Conservation (phyloP, 2,329 filamentous ascomycete species). For the Zymoseptoria tritici region DNA sequence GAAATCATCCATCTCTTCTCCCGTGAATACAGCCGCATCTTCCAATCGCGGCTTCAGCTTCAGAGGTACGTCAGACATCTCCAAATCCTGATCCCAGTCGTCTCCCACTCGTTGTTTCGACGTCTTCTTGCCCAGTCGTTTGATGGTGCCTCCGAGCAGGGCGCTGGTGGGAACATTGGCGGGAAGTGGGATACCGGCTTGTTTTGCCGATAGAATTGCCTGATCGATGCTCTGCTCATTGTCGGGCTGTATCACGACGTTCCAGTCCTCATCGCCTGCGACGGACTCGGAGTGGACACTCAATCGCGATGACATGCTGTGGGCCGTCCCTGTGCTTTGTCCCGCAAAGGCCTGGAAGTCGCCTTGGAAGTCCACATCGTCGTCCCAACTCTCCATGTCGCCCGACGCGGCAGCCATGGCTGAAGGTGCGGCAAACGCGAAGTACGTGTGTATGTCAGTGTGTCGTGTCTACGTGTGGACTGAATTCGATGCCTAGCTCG, state of each 20-base stretch:
- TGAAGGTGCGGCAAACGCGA: slow-evolving; percentile 4
- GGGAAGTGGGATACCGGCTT: slow-evolving; percentile 86
- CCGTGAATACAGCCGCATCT: slow-evolving; percentile 26
- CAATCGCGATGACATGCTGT: slow-evolving; percentile 69
- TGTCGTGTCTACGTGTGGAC: not conserved
- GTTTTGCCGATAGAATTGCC: slow-evolving; percentile 79
- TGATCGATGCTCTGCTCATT: slow-evolving; percentile 77
- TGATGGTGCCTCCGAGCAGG: slow-evolving; percentile 85
- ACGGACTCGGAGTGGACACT: slow-evolving; percentile 71
- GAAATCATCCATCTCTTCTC: slow-evolving; percentile 59
- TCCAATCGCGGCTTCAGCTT: slow-evolving; percentile 34
- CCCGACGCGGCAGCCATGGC: slow-evolving; percentile 52
- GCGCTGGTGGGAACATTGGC: slow-evolving; percentile 81
- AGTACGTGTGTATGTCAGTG: not conserved
- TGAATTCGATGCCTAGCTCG: not conserved
- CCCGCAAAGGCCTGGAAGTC: slow-evolving; percentile 47
- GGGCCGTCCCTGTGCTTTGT: slow-evolving; percentile 61
- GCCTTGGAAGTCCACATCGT: slow-evolving; percentile 48
- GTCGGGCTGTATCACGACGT: slow-evolving; percentile 74
- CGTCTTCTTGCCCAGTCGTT: slow-evolving; percentile 62
- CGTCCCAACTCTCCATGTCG: slow-evolving; percentile 59
- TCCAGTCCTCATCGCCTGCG: slow-evolving; percentile 72
- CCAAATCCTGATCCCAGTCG: slow-evolving; percentile 46
- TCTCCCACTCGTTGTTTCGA: slow-evolving; percentile 40
- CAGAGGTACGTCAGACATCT: slow-evolving; percentile 37